Conservation (phyloP, 148 eudicot species). For the Vaccinium macrocarpon region DNA sequence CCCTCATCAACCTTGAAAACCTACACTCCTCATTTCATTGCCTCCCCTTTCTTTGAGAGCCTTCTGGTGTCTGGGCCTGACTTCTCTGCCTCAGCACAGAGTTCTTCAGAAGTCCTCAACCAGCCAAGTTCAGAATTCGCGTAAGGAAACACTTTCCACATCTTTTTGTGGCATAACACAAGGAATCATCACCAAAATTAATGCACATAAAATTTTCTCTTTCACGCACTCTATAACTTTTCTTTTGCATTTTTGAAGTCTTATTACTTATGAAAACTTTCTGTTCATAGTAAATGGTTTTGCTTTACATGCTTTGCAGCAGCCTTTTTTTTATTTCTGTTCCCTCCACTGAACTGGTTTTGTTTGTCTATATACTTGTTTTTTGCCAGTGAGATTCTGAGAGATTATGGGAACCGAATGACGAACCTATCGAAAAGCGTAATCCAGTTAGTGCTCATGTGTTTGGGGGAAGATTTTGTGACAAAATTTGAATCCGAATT, state of each 20-base stretch:
- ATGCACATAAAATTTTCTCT: not conserved
- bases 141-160: slow-evolving; percentile 24
- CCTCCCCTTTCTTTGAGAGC: slow-evolving; percentile 78
- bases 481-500: slow-evolving; percentile 46
- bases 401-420: slow-evolving; percentile 63
- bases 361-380: not conserved
- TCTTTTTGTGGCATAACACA: not conserved
- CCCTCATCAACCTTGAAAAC: slow-evolving; percentile 51
- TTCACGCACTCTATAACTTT: not conserved
- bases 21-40: slow-evolving; percentile 77
- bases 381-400: slow-evolving; percentile 43
- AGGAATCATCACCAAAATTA: not conserved
- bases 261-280: not conserved
- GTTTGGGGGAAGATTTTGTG: slow-evolving; percentile 48
- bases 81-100: slow-evolving; percentile 63
- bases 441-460: slow-evolving; percentile 41
- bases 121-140: slow-evolving; percentile 50
- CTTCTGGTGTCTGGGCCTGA: slow-evolving; percentile 64
- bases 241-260: not conserved
- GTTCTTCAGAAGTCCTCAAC: slow-evolving; percentile 39
- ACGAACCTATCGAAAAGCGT: slow-evolving; percentile 44
- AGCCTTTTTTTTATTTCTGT: not conserved
- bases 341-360: not conserved
- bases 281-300: not conserved
- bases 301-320: not conserved